These are phyloP conservation scores for Gymnopus androsaceus DNA, from an alignment of 1,284 basidiomycete genomes.

Conservation along the genomic window DNA sequence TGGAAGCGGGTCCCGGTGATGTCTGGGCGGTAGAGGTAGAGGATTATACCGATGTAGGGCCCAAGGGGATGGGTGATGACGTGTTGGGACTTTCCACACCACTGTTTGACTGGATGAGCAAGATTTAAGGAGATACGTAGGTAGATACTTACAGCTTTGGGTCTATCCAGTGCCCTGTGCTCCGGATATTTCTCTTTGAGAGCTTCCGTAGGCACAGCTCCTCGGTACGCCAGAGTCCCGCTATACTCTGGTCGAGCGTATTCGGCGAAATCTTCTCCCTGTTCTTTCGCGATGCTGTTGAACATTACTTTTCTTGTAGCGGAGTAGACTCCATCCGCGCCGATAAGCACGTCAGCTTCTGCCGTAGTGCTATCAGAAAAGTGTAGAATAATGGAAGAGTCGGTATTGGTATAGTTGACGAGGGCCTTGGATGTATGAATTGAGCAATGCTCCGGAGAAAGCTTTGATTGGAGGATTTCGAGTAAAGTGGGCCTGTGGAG, in stretches of 20 bases:
- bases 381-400: slow-evolving; percentile 25
- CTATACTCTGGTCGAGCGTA: slow-evolving; percentile 29
- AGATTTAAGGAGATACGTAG: neutral
- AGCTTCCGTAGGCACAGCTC: slow-evolving; percentile 25
- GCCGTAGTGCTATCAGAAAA: slow-evolving; percentile 35
- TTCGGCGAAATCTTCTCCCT: slow-evolving; percentile 11
- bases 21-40: slow-evolving; percentile 27
- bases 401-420: slow-evolving; percentile 21
- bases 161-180: slow-evolving; percentile 24
- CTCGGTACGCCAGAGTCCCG: slow-evolving; percentile 35
- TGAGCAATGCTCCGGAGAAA: slow-evolving; percentile 30
- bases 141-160: slow-evolving; percentile 9
- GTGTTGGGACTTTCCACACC: slow-evolving; percentile 35
- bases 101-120: slow-evolving; percentile 23
- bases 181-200: slow-evolving; percentile 25
- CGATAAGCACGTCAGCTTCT: slow-evolving; percentile 37
- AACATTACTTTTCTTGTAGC: slow-evolving; percentile 34
- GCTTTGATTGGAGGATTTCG: slow-evolving; percentile 30
- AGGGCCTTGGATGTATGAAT: slow-evolving; percentile 33
- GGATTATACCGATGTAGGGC: slow-evolving; percentile 31
- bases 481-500: slow-evolving; percentile 36
- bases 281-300: slow-evolving; percentile 15
- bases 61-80: slow-evolving; percentile 32
- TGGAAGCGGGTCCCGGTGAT: slow-evolving; percentile 27
- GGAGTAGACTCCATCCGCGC: slow-evolving; percentile 42